Evolutionary conservation across 768 basidiomycete species (phyloP).

Genomic region (Leucogyrophana mollusca): DNA sequence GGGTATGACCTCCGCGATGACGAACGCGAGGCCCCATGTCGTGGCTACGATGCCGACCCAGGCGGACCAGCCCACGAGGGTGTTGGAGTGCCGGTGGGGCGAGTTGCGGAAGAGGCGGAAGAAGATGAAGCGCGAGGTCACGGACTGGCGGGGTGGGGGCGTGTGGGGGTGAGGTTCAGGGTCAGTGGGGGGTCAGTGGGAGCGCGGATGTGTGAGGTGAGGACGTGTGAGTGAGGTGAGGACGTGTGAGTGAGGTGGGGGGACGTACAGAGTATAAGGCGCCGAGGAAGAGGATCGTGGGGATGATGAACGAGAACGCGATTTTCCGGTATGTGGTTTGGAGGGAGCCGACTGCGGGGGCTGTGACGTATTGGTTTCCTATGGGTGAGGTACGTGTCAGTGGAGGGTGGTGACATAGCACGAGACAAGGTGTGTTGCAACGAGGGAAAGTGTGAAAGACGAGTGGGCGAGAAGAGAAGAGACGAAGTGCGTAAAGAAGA

Average conservation of each 20-base stretch:
- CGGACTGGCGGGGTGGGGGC: constrained; percentile 26
- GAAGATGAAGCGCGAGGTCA: constrained; percentile 44
- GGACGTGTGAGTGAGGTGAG: neutral
- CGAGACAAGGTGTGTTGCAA: too few relatives aligned
- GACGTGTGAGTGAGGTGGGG: too few relatives aligned
- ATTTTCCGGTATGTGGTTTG: constrained; percentile 37
- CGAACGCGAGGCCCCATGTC: constrained; percentile 33
- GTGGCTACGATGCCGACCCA: constrained; percentile 32
- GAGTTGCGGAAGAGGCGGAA: constrained; percentile 42
- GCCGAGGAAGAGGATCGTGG: constrained; percentile 45
- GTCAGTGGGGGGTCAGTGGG: neutral
- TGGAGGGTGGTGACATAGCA: too few relatives aligned
- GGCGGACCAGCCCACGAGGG: constrained; percentile 27
- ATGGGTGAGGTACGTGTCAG: too few relatives aligned
- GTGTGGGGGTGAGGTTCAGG: neutral
- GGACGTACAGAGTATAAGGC: constrained; percentile 39
- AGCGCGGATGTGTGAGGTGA: neutral
- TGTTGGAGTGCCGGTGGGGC: constrained; percentile 35
- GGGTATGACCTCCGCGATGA: constrained; percentile 34
- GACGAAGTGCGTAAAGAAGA: too few relatives aligned
- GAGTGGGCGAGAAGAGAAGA: neutral
- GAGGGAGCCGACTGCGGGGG: constrained; percentile 43
- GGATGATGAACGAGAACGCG: constrained; percentile 45
- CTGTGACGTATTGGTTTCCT: constrained; percentile 44
- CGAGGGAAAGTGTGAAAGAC: neutral